Evolutionary conservation across 345 rosid species (phyloP).

Genomic region (Turritis glabra): DNA sequence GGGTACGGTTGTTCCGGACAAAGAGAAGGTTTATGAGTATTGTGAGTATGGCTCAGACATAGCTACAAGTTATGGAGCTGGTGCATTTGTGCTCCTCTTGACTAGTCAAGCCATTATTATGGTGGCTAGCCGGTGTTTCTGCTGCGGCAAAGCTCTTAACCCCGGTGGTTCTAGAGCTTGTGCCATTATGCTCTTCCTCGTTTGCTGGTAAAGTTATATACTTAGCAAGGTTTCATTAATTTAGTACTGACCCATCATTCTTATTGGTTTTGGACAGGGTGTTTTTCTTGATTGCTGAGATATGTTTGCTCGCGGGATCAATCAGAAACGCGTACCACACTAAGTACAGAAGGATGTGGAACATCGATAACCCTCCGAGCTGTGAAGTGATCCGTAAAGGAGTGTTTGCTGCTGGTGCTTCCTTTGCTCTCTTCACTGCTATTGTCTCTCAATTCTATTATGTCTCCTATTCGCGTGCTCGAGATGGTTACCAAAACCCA

Average conservation of each 20-base stretch:
- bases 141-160: constrained; percentile 82
- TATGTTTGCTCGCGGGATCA: constrained; percentile 83
- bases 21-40: constrained; percentile 51
- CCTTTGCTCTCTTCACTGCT: constrained; percentile 76
- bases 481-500: constrained; percentile 39
- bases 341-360: constrained; percentile 49
- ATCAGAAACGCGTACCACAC: constrained; percentile 88
- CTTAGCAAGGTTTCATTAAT: background rate
- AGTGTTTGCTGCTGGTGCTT: constrained; percentile 89
- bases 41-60: constrained; percentile 89
- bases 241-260: background rate
- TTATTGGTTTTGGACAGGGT: constrained; percentile 50
- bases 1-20: constrained; percentile 56
- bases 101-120: constrained; percentile 71
- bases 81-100: constrained; percentile 79
- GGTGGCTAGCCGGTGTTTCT: constrained; percentile 84
- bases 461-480: constrained; percentile 66
- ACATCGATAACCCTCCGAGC: constrained; percentile 39
- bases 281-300: constrained; percentile 81
- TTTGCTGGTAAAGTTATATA: constrained; percentile 61
- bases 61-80: constrained; percentile 86
- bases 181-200: constrained; percentile 76
- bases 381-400: constrained; percentile 82
- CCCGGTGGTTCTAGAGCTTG: constrained; percentile 92
- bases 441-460: constrained; percentile 81